Evolutionary conservation across 2,329 filamentous ascomycete genomes (phyloP).

Genomic region (Venturia asperata): DNA sequence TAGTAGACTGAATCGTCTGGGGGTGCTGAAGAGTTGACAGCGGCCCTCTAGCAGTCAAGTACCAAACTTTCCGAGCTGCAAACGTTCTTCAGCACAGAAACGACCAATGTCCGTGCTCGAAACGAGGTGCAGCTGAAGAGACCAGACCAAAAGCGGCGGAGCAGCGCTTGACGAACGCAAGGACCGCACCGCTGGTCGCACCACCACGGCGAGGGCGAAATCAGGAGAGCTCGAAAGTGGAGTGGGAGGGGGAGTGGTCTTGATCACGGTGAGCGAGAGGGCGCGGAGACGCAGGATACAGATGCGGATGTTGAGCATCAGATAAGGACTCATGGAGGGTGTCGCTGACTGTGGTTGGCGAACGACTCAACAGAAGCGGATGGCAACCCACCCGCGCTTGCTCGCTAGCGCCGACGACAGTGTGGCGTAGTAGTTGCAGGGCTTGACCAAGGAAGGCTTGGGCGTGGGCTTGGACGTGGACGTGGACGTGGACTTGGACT

Average conservation of each 20-base stretch:
- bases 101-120: not conserved
- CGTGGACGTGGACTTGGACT: too few species aligned
- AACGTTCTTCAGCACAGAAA: not conserved
- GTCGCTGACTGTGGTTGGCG: not conserved
- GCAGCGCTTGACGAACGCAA: constrained; percentile 11
- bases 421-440: constrained; percentile 7
- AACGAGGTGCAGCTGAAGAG: constrained; percentile 8
- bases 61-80: not conserved
- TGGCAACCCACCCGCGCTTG: too few species aligned
- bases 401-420: not conserved
- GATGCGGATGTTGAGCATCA: constrained; percentile 3
- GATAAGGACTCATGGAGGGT: not conserved
- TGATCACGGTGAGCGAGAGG: not conserved
- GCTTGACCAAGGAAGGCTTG: constrained; percentile 1
- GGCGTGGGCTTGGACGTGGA: not conserved
- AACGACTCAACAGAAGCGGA: not conserved
- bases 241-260: not conserved
- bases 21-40: not conserved
- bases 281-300: not conserved
- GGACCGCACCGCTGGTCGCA: constrained; percentile 5
- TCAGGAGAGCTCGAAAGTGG: not conserved
- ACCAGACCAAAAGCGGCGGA: not conserved
- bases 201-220: not conserved
- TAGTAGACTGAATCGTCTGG: not conserved
- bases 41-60: constrained; percentile 4